A percentile compares a stretch with the other conserved stretches of the same genome.
phyloP scores from a whole-genome alignment of 2,329 filamentous ascomycete genomes.

The Exophiala alcalophila region DNA sequence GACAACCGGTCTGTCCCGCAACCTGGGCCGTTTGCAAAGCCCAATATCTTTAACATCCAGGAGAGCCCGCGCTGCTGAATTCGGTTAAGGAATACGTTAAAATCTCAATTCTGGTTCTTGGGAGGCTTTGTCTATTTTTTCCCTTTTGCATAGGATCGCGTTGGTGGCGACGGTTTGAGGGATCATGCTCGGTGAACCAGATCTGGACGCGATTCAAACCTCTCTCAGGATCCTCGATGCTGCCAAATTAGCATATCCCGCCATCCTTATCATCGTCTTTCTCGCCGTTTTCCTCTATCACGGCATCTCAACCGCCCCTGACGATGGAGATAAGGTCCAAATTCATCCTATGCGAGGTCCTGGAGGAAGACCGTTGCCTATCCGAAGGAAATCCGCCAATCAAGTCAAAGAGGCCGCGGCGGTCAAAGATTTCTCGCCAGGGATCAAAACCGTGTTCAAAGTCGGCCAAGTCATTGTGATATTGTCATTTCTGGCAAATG shows the following conservation, averaged over 20 bases:
- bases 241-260: conserved; percentile 55
- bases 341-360: conserved; percentile 57
- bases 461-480: conserved; percentile 70
- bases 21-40: conserved; percentile 2
- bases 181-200: conserved; percentile 23
- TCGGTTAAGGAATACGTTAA: conserved; percentile 6
- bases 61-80: not conserved
- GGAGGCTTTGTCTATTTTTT: conserved; percentile 29
- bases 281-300: conserved; percentile 59
- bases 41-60: conserved; percentile 3
- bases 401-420: conserved; percentile 46
- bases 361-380: conserved; percentile 82
- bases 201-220: conserved; percentile 22
- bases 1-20: conserved; percentile 14
- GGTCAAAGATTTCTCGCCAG: conserved; percentile 60
- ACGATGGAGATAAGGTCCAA: conserved; percentile 41
- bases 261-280: conserved; percentile 64
- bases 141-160: conserved; percentile 11
- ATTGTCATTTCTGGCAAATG: conserved; percentile 72
- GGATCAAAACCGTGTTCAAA: conserved; percentile 69
- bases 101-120: conserved; percentile 13
- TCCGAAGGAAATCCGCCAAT: conserved; percentile 53
- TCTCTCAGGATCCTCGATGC: conserved; percentile 26
- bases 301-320: conserved; percentile 55
- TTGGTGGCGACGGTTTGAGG: conserved; percentile 8